phyloP scores from a whole-genome alignment of 2,329 filamentous ascomycete species.

The Fusarium anguioides region DNA sequence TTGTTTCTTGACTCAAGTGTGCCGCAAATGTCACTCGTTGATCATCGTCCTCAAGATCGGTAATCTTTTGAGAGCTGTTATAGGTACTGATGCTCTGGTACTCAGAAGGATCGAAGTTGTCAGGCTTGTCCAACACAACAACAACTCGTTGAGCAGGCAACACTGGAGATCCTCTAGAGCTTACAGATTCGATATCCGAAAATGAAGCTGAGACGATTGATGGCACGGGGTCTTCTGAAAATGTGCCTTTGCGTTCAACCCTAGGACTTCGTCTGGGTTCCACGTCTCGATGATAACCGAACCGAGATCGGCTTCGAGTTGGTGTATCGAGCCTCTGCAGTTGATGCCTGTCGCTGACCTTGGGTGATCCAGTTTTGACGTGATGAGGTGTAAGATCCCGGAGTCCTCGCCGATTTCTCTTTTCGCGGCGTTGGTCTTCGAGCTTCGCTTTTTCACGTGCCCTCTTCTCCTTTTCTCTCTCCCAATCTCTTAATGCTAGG shows the following conservation, averaged over 20 bases:
- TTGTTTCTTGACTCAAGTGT: slow-evolving; percentile 51
- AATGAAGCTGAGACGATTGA: slow-evolving; percentile 47
- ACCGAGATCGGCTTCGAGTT: slow-evolving; percentile 18
- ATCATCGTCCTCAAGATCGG: slow-evolving; percentile 52
- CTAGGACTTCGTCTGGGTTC: slow-evolving; percentile 40
- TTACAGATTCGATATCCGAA: slow-evolving; percentile 34
- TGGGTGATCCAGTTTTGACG: not conserved
- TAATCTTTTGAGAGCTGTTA: slow-evolving; percentile 45
- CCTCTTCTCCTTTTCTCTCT: slow-evolving; percentile 11
- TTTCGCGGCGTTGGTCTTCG: slow-evolving; percentile 7
- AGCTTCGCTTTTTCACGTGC: not conserved
- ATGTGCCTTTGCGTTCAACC: slow-evolving; percentile 35
- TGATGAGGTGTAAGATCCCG: slow-evolving; percentile 5
- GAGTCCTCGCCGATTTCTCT: slow-evolving; percentile 7
- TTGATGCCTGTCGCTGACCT: slow-evolving; percentile 37
- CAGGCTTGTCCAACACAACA: slow-evolving; percentile 48
- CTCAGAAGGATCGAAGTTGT: slow-evolving; percentile 51
- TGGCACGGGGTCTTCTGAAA: slow-evolving; percentile 47
- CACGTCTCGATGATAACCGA: slow-evolving; percentile 23
- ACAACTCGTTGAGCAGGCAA: slow-evolving; percentile 36
- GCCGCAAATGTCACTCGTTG: slow-evolving; percentile 47
- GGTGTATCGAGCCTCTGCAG: slow-evolving; percentile 28
- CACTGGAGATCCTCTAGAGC: slow-evolving; percentile 14
- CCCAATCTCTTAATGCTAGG: slow-evolving; percentile 51
- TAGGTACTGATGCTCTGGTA: slow-evolving; percentile 51